phyloP scores from a whole-genome alignment of 805 yeast species.

The Lipomyces orientalis region DNA sequence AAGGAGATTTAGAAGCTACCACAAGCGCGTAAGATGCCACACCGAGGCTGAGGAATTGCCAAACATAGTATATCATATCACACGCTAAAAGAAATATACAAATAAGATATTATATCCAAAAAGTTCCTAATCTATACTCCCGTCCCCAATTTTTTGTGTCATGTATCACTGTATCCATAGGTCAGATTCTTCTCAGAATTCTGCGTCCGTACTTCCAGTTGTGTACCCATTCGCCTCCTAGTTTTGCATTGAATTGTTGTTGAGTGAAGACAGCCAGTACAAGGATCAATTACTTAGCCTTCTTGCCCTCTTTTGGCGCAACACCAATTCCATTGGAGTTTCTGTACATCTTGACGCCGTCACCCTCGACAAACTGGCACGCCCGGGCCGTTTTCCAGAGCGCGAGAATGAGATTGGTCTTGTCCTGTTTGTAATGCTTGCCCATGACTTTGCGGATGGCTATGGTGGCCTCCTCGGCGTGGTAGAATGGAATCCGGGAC shows the following conservation, averaged over 20 bases:
- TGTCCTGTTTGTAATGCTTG: conserved; percentile 67
- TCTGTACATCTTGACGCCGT: conserved; percentile 73
- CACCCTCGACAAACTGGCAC: conserved; percentile 76
- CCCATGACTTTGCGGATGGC: conserved; percentile 88
- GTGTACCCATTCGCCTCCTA: not conserved
- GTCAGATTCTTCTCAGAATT: not conserved
- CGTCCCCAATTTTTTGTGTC: not conserved
- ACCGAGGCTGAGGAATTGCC: not conserved
- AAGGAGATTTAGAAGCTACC: no score
- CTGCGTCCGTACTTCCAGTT: not conserved
- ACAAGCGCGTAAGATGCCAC: no score
- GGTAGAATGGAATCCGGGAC: conserved; percentile 85
- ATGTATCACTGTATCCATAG: not conserved
- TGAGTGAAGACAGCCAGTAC: not conserved
- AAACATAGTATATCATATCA: not conserved
- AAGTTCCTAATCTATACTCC: not conserved
- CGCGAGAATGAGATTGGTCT: conserved; percentile 74
- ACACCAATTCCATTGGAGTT: conserved; percentile 67
- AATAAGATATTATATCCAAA: not conserved
- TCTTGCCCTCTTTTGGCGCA: conserved; percentile 23
- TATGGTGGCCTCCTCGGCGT: conserved; percentile 59
- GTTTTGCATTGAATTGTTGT: not conserved
- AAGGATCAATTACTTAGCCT: conserved; percentile 15
- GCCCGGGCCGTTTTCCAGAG: conserved; percentile 62
- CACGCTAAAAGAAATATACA: not conserved